phyloP scores from a whole-genome alignment of 2,329 filamentous ascomycete genomes.

The Ophiostoma pallidulum region DNA sequence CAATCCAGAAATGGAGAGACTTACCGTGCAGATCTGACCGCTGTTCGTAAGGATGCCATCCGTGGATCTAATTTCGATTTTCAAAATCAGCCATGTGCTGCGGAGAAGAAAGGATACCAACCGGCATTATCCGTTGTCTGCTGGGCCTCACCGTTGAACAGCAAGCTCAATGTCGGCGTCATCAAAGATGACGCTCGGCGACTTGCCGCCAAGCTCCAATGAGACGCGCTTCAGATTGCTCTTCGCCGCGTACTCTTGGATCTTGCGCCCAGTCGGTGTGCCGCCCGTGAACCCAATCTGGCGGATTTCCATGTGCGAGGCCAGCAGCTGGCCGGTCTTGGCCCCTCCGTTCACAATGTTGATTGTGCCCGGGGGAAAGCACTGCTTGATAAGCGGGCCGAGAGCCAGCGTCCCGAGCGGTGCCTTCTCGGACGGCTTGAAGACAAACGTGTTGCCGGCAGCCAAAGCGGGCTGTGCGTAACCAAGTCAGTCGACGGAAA shows the following conservation, averaged over 20 bases:
- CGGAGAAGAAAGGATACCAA: no score
- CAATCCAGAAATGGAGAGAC: no score
- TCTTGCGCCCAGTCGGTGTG: slow-evolving; percentile 53
- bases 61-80: no score
- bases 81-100: no score
- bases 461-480: no score
- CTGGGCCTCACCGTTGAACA: no score
- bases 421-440: neutral
- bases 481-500: no score
- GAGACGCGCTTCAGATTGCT: slow-evolving; percentile 58
- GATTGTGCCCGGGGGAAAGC: slow-evolving; percentile 33
- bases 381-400: slow-evolving; percentile 30
- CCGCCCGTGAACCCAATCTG: slow-evolving; percentile 63
- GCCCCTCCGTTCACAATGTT: slow-evolving; percentile 32
- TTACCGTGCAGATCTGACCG: slow-evolving; percentile 64
- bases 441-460: no score
- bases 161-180: slow-evolving; percentile 55
- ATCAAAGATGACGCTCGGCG: slow-evolving; percentile 51
- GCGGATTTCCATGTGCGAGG: slow-evolving; percentile 29
- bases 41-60: slow-evolving; percentile 36
- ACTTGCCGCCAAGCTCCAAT: slow-evolving; percentile 61
- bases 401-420: slow-evolving; percentile 28
- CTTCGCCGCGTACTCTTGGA: slow-evolving; percentile 50
- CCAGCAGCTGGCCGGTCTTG: slow-evolving; percentile 10
- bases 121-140: no score